Evolutionary conservation across 768 basidiomycete genomes (phyloP).

Genomic region (Boletus reticuloceps): DNA sequence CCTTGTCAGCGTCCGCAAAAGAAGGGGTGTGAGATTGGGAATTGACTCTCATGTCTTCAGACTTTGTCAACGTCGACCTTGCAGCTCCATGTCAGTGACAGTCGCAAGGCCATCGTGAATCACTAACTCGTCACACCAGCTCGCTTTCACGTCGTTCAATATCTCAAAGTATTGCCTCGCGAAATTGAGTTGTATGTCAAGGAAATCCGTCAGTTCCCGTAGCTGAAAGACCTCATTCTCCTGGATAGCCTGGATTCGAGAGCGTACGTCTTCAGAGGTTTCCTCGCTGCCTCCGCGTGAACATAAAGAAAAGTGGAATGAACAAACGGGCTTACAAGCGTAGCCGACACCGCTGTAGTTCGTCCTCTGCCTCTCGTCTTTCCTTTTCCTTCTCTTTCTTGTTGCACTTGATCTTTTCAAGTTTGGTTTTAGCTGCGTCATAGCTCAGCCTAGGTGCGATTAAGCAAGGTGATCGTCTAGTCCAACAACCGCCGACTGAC

Average conservation of each 20-base stretch:
- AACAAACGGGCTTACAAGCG: constrained; percentile 61
- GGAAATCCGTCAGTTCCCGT: constrained; percentile 64
- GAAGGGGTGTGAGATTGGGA: constrained; percentile 17
- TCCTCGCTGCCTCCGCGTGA: constrained; percentile 61
- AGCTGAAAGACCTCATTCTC: constrained; percentile 74
- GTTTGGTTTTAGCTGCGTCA: constrained; percentile 71
- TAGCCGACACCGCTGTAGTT: constrained; percentile 64
- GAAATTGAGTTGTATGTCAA: constrained; percentile 74
- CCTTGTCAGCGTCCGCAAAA: constrained; percentile 26
- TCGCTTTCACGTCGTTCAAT: constrained; percentile 61
- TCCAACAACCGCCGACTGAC: constrained; percentile 36
- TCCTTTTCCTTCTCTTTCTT: constrained; percentile 87
- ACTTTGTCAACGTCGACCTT: constrained; percentile 31
- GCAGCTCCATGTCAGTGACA: constrained; percentile 6
- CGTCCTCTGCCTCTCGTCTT: constrained; percentile 74
- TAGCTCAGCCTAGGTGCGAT: constrained; percentile 55
- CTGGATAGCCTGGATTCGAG: constrained; percentile 75
- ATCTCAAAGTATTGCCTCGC: constrained; percentile 72
- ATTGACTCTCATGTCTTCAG: constrained; percentile 21
- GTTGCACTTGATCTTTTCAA: constrained; percentile 59
- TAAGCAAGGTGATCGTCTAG: not conserved
- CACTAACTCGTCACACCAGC: constrained; percentile 67
- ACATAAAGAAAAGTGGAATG: not conserved
- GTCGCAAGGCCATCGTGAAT: not conserved
- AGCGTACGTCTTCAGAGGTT: constrained; percentile 79